phyloP scores from a whole-genome alignment of 805 yeast species.

The Lachancea sp. region DNA sequence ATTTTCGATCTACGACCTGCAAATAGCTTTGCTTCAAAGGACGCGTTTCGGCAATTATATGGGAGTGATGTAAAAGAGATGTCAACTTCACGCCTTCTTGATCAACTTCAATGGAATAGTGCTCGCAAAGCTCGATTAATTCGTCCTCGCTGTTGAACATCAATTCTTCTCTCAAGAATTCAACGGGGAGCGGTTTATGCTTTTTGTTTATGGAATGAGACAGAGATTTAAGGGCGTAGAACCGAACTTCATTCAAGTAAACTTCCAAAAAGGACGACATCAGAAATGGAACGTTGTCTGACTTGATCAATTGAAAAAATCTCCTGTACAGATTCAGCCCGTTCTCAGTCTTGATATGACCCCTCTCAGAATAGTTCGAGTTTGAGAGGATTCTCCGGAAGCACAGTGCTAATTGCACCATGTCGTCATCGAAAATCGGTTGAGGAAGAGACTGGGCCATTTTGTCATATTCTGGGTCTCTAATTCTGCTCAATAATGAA shows the following conservation, averaged over 20 bases:
- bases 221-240: conserved; percentile 64
- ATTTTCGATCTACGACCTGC: conserved; percentile 36
- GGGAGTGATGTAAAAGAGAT: conserved; percentile 36
- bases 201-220: conserved; percentile 61
- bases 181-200: conserved; percentile 56
- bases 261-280: conserved; percentile 71
- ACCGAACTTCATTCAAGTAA: conserved; percentile 72
- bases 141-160: conserved; percentile 62
- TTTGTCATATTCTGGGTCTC: conserved; percentile 81
- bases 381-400: conserved; percentile 62
- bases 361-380: conserved; percentile 51
- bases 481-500: conserved; percentile 66
- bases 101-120: conserved; percentile 50
- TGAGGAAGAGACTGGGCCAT: conserved; percentile 63
- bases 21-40: conserved; percentile 46
- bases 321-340: conserved; percentile 52
- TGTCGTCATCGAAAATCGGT: conserved; percentile 44
- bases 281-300: conserved; percentile 53
- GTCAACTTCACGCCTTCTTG: conserved; percentile 42
- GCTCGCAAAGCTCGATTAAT: conserved; percentile 48
- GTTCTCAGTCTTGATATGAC: conserved; percentile 47
- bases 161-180: conserved; percentile 42
- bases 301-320: conserved; percentile 54
- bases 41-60: conserved; percentile 32
- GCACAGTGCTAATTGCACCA: conserved; percentile 65